Conservation (phyloP, 306 rosid species). For the Prunus padus region DNA sequence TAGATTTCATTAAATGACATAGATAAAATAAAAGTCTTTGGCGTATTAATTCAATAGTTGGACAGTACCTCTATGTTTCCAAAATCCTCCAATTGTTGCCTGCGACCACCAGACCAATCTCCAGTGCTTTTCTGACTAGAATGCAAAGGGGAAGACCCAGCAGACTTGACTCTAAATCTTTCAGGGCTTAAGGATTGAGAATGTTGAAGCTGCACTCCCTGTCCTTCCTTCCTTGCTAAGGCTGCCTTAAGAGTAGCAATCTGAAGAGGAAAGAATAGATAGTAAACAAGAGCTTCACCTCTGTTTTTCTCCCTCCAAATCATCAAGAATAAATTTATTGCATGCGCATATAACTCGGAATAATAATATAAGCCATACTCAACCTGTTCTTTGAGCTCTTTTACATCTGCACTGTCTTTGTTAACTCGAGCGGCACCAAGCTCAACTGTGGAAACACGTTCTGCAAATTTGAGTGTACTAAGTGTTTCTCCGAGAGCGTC, state of each 20-base stretch:
- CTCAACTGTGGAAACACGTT: conserved; percentile 82
- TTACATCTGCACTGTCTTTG: conserved; percentile 64
- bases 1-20: not conserved
- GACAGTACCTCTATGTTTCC: conserved; percentile 47
- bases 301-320: not conserved
- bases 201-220: conserved; percentile 38
- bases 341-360: not conserved
- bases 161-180: conserved; percentile 43
- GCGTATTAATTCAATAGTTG: not conserved
- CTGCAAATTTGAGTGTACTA: conserved; percentile 94
- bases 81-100: conserved; percentile 51
- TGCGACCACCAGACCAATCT: conserved; percentile 39
- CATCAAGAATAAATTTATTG: not conserved
- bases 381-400: conserved; percentile 94
- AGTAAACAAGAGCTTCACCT: not conserved
- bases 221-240: conserved; percentile 69
- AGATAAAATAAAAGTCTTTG: not conserved
- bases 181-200: conserved; percentile 45
- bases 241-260: conserved; percentile 77
- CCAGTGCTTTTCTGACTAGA: conserved; percentile 37
- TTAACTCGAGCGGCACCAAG: conserved; percentile 83
- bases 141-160: conserved; percentile 52
- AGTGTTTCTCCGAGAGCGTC: conserved; percentile 85
- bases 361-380: not conserved
- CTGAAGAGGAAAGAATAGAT: conserved; percentile 30